Base-by-base conservation (phyloP, 768 basidiomycete genomes). In the Auricularia sp. region DNA sequence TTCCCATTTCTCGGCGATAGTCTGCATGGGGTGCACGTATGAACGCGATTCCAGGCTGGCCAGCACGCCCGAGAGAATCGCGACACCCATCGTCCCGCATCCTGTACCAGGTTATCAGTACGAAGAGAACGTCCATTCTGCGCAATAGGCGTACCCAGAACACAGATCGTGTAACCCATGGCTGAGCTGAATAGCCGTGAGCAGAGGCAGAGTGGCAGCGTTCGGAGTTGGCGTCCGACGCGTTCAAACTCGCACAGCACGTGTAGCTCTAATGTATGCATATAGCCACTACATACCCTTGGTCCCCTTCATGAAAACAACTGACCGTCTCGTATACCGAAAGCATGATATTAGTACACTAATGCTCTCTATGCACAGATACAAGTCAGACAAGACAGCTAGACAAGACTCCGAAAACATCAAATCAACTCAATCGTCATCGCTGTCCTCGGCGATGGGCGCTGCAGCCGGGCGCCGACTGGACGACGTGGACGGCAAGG, bases 61-160 rank as follows among this genome's bases (percentile, higher is more conserved):
- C 62, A 97, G 79, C 51, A 98, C 90, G 56, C 97, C 97, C 29
- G 96, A 95, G 61, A 94, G 83, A 74, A 99, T 83, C 65, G 97
- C 94, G 70, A 98, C 77, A 65, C 97, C 97, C 97, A 99, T 98
- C 11, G 96, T 98, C 65, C 97, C 97, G 75, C 97, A 98, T 81
- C 96, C 97, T 88, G 71, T 65, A 66, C 59, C 67, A 70, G 64
- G 67, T 62, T 62, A 68, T 68, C 66, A 70, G 64, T 29, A 29
- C 65, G 64, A 63, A 62, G 42, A 69, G 65, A 67, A 39, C 51
- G 54, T 58, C 35, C 33, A 33, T 11, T 54, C 44, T 24, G 35
- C 36, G 54, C 21, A 65, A 42, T 54, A 66, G 47, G 68, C 64
- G 67, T 66, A 80, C 94, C 94, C 79, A 97, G 77, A 35, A 95